These are phyloP conservation scores for Suillus brevipes DNA, from an alignment of 768 basidiomycete genomes.

Conservation along the genomic window DNA sequence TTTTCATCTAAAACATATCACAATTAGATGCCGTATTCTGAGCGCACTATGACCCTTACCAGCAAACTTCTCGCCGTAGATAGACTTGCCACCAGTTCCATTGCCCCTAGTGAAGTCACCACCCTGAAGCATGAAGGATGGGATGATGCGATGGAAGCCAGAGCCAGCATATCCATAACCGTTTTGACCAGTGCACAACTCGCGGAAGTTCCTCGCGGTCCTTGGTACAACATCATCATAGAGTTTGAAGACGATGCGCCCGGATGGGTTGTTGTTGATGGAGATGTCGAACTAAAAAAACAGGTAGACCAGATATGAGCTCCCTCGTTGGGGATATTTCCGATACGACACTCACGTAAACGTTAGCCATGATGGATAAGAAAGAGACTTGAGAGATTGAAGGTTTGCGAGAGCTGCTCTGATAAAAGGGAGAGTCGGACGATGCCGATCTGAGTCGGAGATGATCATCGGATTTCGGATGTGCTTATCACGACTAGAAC, in stretches of 20 bases:
- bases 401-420: not conserved
- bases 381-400: conserved; percentile 8
- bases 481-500: conserved; percentile 8
- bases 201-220: conserved; percentile 85
- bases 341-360: conserved; percentile 16
- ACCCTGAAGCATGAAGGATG: conserved; percentile 86
- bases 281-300: conserved; percentile 63
- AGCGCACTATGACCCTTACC: conserved; percentile 40
- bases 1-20: conserved; percentile 71
- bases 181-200: conserved; percentile 74
- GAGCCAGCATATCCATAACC: conserved; percentile 74
- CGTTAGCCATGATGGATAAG: conserved; percentile 19
- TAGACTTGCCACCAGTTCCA: conserved; percentile 81
- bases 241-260: conserved; percentile 81
- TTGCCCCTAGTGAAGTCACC: conserved; percentile 76
- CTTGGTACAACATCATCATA: conserved; percentile 77
- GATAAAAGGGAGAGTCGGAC: conserved; percentile 17
- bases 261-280: conserved; percentile 41
- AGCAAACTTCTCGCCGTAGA: conserved; percentile 67
- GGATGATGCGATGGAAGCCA: conserved; percentile 82
- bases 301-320: conserved; percentile 8
- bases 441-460: conserved; percentile 22
- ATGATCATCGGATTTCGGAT: conserved; percentile 16
- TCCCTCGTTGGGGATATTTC: not conserved
- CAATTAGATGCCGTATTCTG: conserved; percentile 12